Conservation (phyloP, 148 eudicot species). For the Amaranthus hypochondriacus region DNA sequence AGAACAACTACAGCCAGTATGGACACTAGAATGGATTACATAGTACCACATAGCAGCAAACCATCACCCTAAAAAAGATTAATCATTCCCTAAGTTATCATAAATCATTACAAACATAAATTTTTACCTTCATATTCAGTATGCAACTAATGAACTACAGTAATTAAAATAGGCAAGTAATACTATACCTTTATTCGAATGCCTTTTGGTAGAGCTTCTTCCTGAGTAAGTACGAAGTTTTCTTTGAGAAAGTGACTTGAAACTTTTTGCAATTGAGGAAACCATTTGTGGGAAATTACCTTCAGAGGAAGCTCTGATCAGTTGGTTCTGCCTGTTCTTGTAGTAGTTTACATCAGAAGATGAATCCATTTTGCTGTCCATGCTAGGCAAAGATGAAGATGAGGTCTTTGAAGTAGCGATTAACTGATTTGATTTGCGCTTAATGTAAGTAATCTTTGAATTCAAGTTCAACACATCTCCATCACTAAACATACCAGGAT, state of each 20-base stretch:
- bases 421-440: conserved; percentile 76
- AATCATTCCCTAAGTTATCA: background rate
- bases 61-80: background rate
- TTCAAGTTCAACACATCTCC: conserved; percentile 31
- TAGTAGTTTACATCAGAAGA: conserved; percentile 59
- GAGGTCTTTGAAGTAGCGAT: conserved; percentile 60
- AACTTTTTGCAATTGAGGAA: conserved; percentile 23
- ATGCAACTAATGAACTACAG: background rate
- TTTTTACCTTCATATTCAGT: background rate
- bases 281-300: conserved; percentile 33
- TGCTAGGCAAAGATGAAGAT: conserved; percentile 30
- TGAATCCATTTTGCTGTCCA: conserved; percentile 31
- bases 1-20: background rate
- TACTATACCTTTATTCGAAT: conserved; percentile 41
- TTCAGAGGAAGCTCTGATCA: conserved; percentile 59
- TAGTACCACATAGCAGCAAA: background rate
- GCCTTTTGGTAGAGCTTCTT: conserved; percentile 41
- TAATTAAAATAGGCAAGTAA: background rate
- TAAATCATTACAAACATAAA: background rate
- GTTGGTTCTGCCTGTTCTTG: conserved; percentile 76
- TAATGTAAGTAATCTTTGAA: conserved; percentile 48
- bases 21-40: background rate
- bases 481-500: conserved; percentile 39
- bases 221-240: conserved; percentile 25
- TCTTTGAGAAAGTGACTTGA: conserved; percentile 28